phyloP scores from a whole-genome alignment of 495 filamentous ascomycete genomes.

The Penicillium tannophilum region DNA sequence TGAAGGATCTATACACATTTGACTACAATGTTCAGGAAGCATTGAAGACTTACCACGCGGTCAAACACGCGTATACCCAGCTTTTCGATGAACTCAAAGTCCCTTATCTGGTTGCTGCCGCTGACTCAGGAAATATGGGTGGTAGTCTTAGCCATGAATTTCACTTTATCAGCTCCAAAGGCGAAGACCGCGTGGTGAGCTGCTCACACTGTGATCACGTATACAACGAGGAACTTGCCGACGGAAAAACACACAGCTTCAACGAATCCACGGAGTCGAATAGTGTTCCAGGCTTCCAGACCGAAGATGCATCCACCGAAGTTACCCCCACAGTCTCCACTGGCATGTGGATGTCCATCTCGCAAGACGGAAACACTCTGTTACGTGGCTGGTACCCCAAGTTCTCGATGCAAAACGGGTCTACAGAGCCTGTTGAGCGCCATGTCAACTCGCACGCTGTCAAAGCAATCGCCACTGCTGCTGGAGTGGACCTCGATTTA shows the following conservation, averaged over 20 bases:
- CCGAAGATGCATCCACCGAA: constrained; percentile 27
- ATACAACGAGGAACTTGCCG: constrained; percentile 83
- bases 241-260: constrained; percentile 35
- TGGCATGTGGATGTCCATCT: constrained; percentile 67
- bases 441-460: constrained; percentile 73
- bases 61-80: constrained; percentile 66
- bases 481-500: constrained; percentile 70
- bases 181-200: constrained; percentile 82
- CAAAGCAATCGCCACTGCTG: constrained; percentile 57
- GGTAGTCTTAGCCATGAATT: constrained; percentile 93
- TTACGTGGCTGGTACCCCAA: constrained; percentile 68
- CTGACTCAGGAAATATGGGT: constrained; percentile 94
- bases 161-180: constrained; percentile 76
- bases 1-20: constrained; percentile 99
- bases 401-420: constrained; percentile 36
- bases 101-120: constrained; percentile 81
- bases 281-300: constrained; percentile 34
- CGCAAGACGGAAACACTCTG: constrained; percentile 64
- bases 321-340: constrained; percentile 38
- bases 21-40: constrained; percentile 68
- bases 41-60: constrained; percentile 72
- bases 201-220: constrained; percentile 75
- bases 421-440: constrained; percentile 38
- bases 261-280: constrained; percentile 12
- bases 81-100: constrained; percentile 84